A percentile compares a stretch with the other conserved stretches of the same genome.
phyloP scores from a whole-genome alignment of 2,329 filamentous ascomycete genomes.

The Microcyclosporella mali region DNA sequence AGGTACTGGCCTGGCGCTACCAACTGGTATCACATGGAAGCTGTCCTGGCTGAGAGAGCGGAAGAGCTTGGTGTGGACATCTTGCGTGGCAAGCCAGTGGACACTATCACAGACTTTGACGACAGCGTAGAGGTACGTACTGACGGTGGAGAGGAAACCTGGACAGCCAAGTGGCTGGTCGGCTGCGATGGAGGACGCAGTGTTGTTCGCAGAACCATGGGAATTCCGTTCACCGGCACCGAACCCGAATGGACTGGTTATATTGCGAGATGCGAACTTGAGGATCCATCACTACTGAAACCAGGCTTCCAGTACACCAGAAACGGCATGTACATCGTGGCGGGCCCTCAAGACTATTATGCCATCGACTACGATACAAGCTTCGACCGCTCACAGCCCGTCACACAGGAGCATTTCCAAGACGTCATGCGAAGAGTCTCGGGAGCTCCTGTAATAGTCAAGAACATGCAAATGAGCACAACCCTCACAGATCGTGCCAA shows the following conservation, averaged over 20 bases:
- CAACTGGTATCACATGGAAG: slow-evolving; percentile 1
- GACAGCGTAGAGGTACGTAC: no score
- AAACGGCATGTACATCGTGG: slow-evolving; percentile 3
- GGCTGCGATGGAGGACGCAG: slow-evolving; percentile 6
- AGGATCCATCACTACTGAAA: no score
- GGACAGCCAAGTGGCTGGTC: no score
- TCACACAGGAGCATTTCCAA: slow-evolving; percentile 8
- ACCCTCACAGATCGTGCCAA: slow-evolving; percentile 11
- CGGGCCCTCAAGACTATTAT: slow-evolving; percentile 7
- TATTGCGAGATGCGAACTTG: slow-evolving; percentile 6
- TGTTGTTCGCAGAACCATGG: slow-evolving; percentile 7
- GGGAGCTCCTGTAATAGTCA: not conserved
- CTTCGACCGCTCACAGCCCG: slow-evolving; percentile 8
- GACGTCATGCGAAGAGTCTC: slow-evolving; percentile 4
- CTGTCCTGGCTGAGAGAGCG: not conserved
- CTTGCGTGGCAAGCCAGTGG: not conserved
- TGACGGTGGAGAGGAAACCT: no score
- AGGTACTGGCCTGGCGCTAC: not conserved
- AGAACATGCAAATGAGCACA: not conserved
- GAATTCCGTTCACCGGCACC: slow-evolving; percentile 11
- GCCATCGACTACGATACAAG: slow-evolving; percentile 10
- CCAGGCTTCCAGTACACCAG: slow-evolving; percentile 6
- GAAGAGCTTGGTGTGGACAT: not conserved
- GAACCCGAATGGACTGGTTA: slow-evolving; percentile 9
- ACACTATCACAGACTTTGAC: no score